Base-by-base conservation (phyloP, 1,284 basidiomycete species). In the Phellinidium pouzarii region DNA sequence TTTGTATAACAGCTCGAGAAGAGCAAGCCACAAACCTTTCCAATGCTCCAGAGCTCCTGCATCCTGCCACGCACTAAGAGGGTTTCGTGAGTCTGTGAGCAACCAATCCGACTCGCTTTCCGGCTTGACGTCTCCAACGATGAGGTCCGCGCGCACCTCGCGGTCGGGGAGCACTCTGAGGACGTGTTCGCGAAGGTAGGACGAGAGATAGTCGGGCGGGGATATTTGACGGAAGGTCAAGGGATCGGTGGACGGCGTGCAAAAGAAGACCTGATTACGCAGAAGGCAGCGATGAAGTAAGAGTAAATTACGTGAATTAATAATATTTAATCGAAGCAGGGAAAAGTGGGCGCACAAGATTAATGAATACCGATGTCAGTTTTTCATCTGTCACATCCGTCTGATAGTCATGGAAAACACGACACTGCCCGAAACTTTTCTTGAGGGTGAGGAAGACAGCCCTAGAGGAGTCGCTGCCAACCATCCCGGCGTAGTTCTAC, bases 351-450 rank as follows among this genome's bases (percentile, higher is more conserved):
- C 76, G 51, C 58, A 91, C 91, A 68, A 91, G 77, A 65, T 94
- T 94, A 45, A 84, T 70, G 61, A 88, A 82, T 38, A 82, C 79
- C 2, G 74, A 66, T 23, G 72, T 65, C 38, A 75, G 68, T 55
- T 75, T 62, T 37, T 80, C 73, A 22, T 75, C 71, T 0, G 68
- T 56, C 9, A 78, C 59, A 29, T 59, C 57, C 19, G 71, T 67
- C 41, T 79, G 64, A 8, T 73, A 68, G 65, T 95, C 93, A 58
- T 87, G 82, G 71, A 94, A 92, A 1, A 77, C 83, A 19, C 91
- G 80, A 64, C 93, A 96, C 59, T 80, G 76, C 1, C 73, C 73
- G 65, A 95, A 94, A 22, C 63, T 78, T 61, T 64, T 74, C 58
- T 72, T 67, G 2, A 96, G 66, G 0, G 93, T 95, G 22, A 76